Percentiles rank a stretch among this genome's conserved stretches.
Evolutionary conservation across 176 grass and related monocot species (phyloP).

Genomic region (Triticum monococcum): DNA sequence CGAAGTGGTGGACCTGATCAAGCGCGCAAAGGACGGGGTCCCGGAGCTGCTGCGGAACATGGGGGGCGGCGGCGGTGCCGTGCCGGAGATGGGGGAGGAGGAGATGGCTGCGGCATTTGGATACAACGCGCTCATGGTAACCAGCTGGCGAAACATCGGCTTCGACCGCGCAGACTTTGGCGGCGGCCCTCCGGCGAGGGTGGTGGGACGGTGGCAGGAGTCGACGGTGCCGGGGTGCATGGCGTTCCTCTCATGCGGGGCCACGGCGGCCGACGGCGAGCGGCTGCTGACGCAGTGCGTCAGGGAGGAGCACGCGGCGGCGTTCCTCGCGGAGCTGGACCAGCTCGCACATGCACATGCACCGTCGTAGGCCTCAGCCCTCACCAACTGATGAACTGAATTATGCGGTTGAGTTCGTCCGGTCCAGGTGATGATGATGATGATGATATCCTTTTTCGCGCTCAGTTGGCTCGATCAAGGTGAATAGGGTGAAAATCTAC

Average conservation of each 20-base stretch:
- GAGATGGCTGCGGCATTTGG: neutral
- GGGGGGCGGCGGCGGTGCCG: neutral
- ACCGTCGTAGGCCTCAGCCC: neutral
- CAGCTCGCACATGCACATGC: neutral
- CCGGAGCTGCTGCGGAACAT: neutral
- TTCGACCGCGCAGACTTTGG: neutral
- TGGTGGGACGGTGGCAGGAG: neutral
- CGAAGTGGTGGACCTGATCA: neutral
- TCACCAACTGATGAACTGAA: neutral
- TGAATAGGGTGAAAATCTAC: too few relatives aligned
- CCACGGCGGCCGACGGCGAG: neutral
- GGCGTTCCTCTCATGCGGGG: conserved; percentile 10
- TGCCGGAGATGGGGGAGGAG: neutral
- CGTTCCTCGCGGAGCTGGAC: neutral
- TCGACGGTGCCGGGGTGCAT: neutral
- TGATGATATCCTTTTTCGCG: too few relatives aligned
- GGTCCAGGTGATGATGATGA: neutral
- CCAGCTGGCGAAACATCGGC: conserved; percentile 6
- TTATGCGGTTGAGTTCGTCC: neutral
- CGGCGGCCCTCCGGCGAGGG: neutral
- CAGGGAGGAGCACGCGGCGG: conserved; percentile 18
- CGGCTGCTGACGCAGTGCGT: neutral
- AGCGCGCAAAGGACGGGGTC: neutral
- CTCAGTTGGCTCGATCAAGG: too few relatives aligned
- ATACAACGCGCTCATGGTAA: neutral